A percentile compares a stretch with the other conserved stretches of the same genome.
Evolutionary conservation across 106 monocot species (phyloP).

Genomic region (Narthecium ossifragum): DNA sequence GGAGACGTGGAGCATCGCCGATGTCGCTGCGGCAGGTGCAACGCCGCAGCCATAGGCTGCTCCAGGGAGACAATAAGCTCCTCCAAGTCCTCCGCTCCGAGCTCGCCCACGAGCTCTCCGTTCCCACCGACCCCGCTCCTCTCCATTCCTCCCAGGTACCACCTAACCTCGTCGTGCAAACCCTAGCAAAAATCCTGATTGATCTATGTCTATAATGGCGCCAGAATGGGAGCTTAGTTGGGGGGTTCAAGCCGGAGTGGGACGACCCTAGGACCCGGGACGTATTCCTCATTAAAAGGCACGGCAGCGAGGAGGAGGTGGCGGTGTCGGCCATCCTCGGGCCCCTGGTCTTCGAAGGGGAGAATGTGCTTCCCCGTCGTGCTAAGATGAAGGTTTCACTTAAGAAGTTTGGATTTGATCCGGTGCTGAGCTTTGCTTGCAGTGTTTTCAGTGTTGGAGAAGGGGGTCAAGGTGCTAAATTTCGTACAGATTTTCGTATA

Average conservation of each 20-base stretch:
- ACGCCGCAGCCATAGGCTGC: background rate
- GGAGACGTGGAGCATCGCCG: no score
- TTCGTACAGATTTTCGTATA: conserved; percentile 27
- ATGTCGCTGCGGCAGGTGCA: conserved; percentile 9
- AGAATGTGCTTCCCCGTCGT: conserved; percentile 18
- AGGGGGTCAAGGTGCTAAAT: no score
- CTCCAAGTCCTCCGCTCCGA: conserved; percentile 41
- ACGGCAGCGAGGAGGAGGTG: conserved; percentile 15
- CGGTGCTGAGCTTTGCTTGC: conserved; percentile 51
- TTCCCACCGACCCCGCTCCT: conserved; percentile 1
- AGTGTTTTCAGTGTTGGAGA: conserved; percentile 13
- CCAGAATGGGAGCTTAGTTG: conserved; percentile 1
- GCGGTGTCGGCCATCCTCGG: conserved; percentile 41
- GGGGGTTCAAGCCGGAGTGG: conserved; percentile 28
- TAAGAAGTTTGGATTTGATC: conserved; percentile 19
- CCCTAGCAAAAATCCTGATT: background rate
- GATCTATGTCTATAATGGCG: background rate
- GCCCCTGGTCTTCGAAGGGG: conserved; percentile 14
- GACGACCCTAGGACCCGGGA: conserved; percentile 33
- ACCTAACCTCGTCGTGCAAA: background rate
- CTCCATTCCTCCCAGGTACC: background rate
- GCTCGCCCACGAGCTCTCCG: conserved; percentile 53
- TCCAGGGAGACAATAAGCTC: conserved; percentile 27
- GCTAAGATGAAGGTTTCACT: conserved; percentile 56
- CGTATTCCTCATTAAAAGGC: conserved; percentile 30